Evolutionary conservation across 23 red algal species (phyloP), one percentile per base, ranked within the genome.

Genomic region (Pyropia haitanensis): DNA sequence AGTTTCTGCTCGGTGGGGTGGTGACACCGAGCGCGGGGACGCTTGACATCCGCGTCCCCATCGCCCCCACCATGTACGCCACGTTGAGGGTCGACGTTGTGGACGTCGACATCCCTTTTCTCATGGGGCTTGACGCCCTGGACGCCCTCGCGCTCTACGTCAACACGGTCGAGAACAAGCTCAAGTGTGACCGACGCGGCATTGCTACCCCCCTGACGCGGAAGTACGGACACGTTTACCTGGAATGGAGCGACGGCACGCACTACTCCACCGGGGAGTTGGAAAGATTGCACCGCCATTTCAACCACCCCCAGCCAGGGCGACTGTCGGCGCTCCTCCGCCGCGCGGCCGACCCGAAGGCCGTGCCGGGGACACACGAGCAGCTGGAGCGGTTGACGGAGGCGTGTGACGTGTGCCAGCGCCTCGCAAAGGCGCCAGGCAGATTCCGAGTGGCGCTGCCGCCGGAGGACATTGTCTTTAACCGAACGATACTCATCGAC

Each of bases 211-310:
- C 60, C 60, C 20, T 64, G 14, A 64, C 15, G 15, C 16, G 15
- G 60, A 16, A 64, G 29, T 14, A n/a, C 14, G 60, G 60, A n/a
- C 60, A 64, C 29, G 60, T 64, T 64, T 64, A 64, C 60, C 18
- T 64, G 18, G 60, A 64, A 64, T 64, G 60, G 60, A 14, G 16
- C 22, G 16, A 16, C 16, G 16, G 60, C 60, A 22, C 29, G 16
- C 16, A n/a, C 15, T 64, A 16, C 20, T n/a, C n/a, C n/a, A n/a
- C n/a, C n/a, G n/a, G n/a, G n/a, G n/a, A n/a, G 1, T 20, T 63
- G 30, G 21, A 21, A 63, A 63, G 14, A 20, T 27, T 20, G 14
- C 60, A 63, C 19, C 14, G 60, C 15, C 60, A 63, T 21, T 63
- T 63, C 60, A 27, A 27, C 30, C 60, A 63, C 60, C 60, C 60